phyloP scores from a whole-genome alignment of 1,139 yeast species.

The Saccharomyces hybrid region DNA sequence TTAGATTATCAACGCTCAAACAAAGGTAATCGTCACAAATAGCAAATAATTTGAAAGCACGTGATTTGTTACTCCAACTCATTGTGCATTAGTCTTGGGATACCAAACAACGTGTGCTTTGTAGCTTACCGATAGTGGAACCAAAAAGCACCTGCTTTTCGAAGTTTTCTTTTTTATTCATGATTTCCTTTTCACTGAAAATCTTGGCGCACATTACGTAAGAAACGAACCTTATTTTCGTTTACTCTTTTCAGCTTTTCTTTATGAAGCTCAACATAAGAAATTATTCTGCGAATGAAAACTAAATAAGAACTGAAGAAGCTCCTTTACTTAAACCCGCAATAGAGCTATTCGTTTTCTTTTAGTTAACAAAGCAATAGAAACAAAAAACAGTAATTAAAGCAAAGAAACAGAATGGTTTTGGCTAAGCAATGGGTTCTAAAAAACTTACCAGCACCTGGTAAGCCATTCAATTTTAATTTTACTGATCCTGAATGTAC shows the following conservation, averaged over 20 bases:
- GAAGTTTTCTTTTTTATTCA: background rate
- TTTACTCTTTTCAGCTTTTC: background rate
- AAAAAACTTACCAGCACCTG: conserved; percentile 23
- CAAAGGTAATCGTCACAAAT: no score
- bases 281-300: background rate
- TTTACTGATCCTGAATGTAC: conserved; percentile 32
- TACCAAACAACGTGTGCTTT: no score
- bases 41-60: no score
- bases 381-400: background rate
- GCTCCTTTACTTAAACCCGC: no score
- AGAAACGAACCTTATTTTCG: background rate
- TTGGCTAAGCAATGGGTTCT: conserved; percentile 31
- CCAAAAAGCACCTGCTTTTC: background rate
- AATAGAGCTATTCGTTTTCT: no score
- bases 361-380: no score
- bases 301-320: background rate
- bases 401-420: conserved; percentile 13
- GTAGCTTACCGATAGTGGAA: no score
- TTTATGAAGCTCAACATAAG: background rate
- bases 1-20: no score
- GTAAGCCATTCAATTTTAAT: conserved; percentile 29
- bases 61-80: no score
- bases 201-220: background rate
- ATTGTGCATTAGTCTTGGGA: no score
- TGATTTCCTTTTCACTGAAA: background rate